Evolutionary conservation across 2,329 filamentous ascomycete genomes (phyloP).

Genomic region (Penicillium vulpinum): DNA sequence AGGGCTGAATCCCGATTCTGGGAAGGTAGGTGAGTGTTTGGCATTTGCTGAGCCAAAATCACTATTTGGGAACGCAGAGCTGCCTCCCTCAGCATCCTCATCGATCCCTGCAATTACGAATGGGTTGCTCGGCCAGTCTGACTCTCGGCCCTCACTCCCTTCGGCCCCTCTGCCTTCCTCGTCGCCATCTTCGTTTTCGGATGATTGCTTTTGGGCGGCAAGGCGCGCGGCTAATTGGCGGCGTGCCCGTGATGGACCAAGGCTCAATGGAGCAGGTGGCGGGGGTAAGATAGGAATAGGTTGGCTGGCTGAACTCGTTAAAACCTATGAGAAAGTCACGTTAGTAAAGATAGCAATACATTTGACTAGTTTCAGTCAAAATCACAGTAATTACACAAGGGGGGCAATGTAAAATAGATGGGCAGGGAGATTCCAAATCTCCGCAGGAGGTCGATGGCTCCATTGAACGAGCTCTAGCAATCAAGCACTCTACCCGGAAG

Average conservation of each 20-base stretch:
- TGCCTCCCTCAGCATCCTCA: constrained; percentile 32
- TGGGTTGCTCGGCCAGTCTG: constrained; percentile 38
- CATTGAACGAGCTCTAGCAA: neutral
- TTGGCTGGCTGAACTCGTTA: constrained; percentile 39
- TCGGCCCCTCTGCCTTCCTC: constrained; percentile 24
- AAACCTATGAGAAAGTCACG: constrained; percentile 22
- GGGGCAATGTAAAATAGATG: no score
- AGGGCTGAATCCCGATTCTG: constrained; percentile 41
- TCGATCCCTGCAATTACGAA: constrained; percentile 42
- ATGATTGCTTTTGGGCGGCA: constrained; percentile 68
- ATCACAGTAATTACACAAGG: no score
- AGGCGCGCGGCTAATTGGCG: constrained; percentile 87
- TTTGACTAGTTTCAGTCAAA: no score
- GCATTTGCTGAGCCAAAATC: constrained; percentile 32
- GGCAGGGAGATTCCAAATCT: neutral
- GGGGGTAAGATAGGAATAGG: constrained; percentile 47
- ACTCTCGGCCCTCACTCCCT: constrained; percentile 27
- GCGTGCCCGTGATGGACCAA: constrained; percentile 81
- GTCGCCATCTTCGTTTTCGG: constrained; percentile 41
- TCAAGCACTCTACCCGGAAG: neutral
- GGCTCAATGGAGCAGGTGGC: constrained; percentile 78
- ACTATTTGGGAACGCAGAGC: constrained; percentile 33
- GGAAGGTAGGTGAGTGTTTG: constrained; percentile 38
- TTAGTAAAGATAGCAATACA: constrained; percentile 13
- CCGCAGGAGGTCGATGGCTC: neutral